phyloP scores from a whole-genome alignment of 192 early-diverging fungal genomes.

The Coemansia erecta region DNA sequence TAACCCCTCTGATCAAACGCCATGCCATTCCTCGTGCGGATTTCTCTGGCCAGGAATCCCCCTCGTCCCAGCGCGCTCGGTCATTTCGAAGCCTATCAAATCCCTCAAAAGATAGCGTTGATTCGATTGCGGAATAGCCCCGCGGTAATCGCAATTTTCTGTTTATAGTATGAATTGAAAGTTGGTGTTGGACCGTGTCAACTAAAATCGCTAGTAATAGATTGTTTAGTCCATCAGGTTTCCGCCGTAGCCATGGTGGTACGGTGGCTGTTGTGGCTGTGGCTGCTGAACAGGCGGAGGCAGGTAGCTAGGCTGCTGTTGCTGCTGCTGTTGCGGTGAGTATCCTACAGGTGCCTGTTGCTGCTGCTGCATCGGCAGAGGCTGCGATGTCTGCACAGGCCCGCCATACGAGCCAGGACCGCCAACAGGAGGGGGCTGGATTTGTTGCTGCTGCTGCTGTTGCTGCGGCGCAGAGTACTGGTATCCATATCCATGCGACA shows the following conservation, averaged over 20 bases:
- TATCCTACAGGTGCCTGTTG: conserved; percentile 8
- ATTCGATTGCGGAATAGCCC: no score
- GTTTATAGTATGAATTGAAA: no score
- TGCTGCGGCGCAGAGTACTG: conserved; percentile 23
- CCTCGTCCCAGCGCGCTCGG: no score
- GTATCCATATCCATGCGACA: conserved; percentile 28
- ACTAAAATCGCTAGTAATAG: background rate
- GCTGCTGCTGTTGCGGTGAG: conserved; percentile 20
- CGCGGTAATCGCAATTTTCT: no score
- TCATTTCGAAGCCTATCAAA: no score
- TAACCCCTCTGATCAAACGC: no score
- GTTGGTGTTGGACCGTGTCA: no score
- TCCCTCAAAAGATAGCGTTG: no score
- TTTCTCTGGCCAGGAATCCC: no score
- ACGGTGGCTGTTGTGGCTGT: conserved; percentile 15
- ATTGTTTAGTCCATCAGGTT: conserved; percentile 44
- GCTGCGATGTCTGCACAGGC: conserved; percentile 18
- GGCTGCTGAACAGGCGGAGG: conserved; percentile 22
- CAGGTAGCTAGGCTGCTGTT: conserved; percentile 13
- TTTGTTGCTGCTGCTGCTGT: conserved; percentile 17
- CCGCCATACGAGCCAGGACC: conserved; percentile 23
- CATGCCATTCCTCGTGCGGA: no score
- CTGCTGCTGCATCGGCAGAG: conserved; percentile 18
- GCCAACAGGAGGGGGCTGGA: conserved; percentile 6
- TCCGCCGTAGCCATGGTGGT: conserved; percentile 50